phyloP scores from a whole-genome alignment of 768 basidiomycete genomes.

The Auriscalpium vulgare region DNA sequence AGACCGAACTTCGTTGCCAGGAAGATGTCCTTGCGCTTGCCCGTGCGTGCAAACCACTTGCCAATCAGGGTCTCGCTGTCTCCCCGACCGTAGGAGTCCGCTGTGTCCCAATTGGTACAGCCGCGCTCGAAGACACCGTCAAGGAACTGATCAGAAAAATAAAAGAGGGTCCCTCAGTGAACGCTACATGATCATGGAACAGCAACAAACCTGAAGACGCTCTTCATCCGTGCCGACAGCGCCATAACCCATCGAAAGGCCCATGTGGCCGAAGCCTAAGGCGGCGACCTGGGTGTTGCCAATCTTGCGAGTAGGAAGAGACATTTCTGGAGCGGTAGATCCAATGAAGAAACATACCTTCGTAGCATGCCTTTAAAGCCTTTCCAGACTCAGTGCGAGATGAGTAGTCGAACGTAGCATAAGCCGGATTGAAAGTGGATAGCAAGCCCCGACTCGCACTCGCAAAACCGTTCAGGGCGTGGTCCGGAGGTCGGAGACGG shows the following conservation, averaged over 20 bases:
- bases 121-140: conserved; percentile 32
- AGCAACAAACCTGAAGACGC: conserved; percentile 38
- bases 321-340: background rate
- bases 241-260: conserved; percentile 42
- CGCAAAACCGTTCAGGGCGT: too few relatives aligned
- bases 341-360: background rate
- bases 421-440: too few relatives aligned
- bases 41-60: conserved; percentile 41
- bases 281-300: conserved; percentile 35
- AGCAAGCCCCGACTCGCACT: too few relatives aligned
- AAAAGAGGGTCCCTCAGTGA: conserved; percentile 16
- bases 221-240: conserved; percentile 40
- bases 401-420: too few relatives aligned
- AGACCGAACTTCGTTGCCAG: conserved; percentile 54
- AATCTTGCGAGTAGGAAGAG: conserved; percentile 33
- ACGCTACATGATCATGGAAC: background rate
- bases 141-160: conserved; percentile 25
- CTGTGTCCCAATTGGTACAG: conserved; percentile 38
- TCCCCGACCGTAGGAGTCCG: conserved; percentile 27
- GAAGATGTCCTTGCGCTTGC: conserved; percentile 45
- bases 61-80: conserved; percentile 38
- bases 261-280: conserved; percentile 55
- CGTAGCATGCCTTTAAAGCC: too few relatives aligned
- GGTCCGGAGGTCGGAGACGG: too few relatives aligned
- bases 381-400: too few relatives aligned